Evolutionary conservation across 2,329 filamentous ascomycete genomes (phyloP).

Genomic region (Sphaerulina musiva): DNA sequence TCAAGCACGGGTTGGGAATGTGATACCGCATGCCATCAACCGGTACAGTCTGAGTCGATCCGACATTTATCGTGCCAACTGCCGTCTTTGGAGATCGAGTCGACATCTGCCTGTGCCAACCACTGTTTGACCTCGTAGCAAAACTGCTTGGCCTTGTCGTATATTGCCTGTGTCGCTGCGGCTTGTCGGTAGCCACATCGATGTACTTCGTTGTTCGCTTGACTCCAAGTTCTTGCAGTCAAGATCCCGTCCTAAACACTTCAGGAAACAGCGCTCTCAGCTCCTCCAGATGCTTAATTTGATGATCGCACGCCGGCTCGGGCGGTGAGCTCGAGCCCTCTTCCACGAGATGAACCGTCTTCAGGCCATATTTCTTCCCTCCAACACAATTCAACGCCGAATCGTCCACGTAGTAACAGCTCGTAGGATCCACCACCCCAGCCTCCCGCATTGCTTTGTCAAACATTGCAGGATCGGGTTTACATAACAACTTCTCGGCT

Average conservation of each 20-base stretch:
- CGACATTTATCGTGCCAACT: too few species aligned
- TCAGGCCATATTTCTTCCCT: constrained; percentile 78
- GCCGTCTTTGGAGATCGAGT: too few species aligned
- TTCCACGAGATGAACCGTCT: constrained; percentile 77
- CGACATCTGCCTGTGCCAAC: too few species aligned
- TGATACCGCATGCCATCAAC: too few species aligned
- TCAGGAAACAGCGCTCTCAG: constrained; percentile 71
- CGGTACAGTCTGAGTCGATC: too few species aligned
- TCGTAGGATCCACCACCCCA: constrained; percentile 56
- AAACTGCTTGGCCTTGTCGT: neutral
- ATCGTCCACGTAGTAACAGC: constrained; percentile 95
- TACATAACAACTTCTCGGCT: constrained; percentile 68
- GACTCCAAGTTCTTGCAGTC: constrained; percentile 4
- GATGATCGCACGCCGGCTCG: constrained; percentile 57
- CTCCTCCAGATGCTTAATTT: constrained; percentile 70
- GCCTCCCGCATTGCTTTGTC: constrained; percentile 84
- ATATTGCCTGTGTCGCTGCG: neutral
- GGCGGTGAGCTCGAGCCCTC: constrained; percentile 58
- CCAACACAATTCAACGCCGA: constrained; percentile 74
- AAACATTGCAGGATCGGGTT: constrained; percentile 77
- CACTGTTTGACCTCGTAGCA: too few species aligned
- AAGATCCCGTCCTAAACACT: constrained; percentile 60
- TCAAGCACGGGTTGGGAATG: neutral
- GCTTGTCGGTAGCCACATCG: neutral
- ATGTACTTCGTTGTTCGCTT: neutral